Conservation (phyloP, 495 filamentous ascomycete species). For the Neurospora intermedia region DNA sequence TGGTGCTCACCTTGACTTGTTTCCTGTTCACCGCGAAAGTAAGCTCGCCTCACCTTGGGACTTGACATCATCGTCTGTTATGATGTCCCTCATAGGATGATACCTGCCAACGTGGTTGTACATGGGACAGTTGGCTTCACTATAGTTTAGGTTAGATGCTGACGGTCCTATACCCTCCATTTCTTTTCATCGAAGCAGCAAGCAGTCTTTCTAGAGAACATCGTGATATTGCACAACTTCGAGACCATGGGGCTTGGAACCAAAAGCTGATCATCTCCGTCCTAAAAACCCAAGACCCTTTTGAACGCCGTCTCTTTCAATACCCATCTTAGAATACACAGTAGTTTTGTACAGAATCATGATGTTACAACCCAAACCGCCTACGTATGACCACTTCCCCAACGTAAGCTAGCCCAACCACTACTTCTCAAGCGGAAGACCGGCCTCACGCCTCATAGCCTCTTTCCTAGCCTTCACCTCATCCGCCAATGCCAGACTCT, state of each 20-base stretch:
- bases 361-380: background rate
- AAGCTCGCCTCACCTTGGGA: background rate
- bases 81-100: background rate
- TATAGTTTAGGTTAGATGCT: background rate
- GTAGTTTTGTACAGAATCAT: background rate
- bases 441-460: slow-evolving; percentile 44
- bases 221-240: background rate
- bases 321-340: background rate
- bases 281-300: background rate
- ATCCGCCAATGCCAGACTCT: slow-evolving; percentile 38
- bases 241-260: background rate
- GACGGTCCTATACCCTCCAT: background rate
- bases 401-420: background rate
- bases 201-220: too few species aligned
- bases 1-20: slow-evolving; percentile 6
- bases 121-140: background rate
- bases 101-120: background rate
- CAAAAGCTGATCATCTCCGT: background rate
- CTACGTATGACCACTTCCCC: background rate
- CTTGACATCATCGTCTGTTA: background rate
- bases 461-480: slow-evolving; percentile 54
- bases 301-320: background rate
- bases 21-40: background rate
- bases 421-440: slow-evolving; percentile 12
- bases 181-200: background rate